These are phyloP conservation scores for Boletus sp. DNA, from an alignment of 768 basidiomycete species.

Conservation along the genomic window DNA sequence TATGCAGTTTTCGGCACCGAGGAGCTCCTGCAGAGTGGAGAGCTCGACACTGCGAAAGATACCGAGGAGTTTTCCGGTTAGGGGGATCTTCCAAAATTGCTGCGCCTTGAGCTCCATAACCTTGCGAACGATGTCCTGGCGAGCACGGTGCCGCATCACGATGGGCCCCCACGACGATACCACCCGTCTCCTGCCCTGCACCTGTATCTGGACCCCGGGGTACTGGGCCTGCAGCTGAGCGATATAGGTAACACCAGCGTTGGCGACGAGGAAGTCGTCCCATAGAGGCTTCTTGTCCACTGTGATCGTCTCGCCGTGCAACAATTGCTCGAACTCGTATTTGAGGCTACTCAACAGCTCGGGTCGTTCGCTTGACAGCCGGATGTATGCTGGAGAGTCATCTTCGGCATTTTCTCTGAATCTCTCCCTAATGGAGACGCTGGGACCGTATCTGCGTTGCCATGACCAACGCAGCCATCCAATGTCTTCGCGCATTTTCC, in stretches of 20 bases:
- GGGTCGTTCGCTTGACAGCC: slow-evolving; percentile 47
- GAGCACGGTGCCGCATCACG: slow-evolving; percentile 38
- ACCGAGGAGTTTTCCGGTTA: slow-evolving; percentile 45
- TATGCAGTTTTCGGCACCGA: slow-evolving; percentile 57
- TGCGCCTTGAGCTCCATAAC: slow-evolving; percentile 42
- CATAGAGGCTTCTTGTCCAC: slow-evolving; percentile 53
- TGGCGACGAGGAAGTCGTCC: slow-evolving; percentile 58
- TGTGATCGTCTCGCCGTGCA: slow-evolving; percentile 57
- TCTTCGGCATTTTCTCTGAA: slow-evolving; percentile 5
- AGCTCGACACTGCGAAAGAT: slow-evolving; percentile 48
- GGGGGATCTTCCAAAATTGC: slow-evolving; percentile 41
- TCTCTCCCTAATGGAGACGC: slow-evolving; percentile 30
- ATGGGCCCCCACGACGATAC: slow-evolving; percentile 56
- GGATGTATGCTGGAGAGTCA: slow-evolving; percentile 35
- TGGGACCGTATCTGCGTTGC: slow-evolving; percentile 27
- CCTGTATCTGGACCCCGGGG: slow-evolving; percentile 42
- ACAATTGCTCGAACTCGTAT: slow-evolving; percentile 54
- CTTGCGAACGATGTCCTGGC: slow-evolving; percentile 45
- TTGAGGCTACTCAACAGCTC: slow-evolving; percentile 55
- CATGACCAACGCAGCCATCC: slow-evolving; percentile 39
- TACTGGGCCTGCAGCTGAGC: slow-evolving; percentile 38
- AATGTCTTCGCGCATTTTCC: slow-evolving; percentile 44
- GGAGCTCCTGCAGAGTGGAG: slow-evolving; percentile 39
- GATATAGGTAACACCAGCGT: slow-evolving; percentile 44
- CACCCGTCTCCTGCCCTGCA: slow-evolving; percentile 38